These are phyloP conservation scores for Colletotrichum limetticola DNA, from an alignment of 2,329 filamentous ascomycete genomes.

Conservation along the genomic window DNA sequence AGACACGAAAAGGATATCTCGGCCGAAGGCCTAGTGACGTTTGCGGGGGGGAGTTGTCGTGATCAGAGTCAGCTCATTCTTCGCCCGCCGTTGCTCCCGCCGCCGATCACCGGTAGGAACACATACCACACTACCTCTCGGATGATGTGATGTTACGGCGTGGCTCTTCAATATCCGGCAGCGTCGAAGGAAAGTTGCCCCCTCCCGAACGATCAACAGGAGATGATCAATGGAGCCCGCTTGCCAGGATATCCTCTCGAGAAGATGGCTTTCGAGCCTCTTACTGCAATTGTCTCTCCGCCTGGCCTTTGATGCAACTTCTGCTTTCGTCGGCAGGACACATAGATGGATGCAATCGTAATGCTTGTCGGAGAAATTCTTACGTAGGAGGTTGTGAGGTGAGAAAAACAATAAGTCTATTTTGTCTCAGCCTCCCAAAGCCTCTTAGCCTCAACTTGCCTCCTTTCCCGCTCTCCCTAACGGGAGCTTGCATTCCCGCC, in stretches of 20 bases:
- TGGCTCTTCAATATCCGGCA: slow-evolving; percentile 4
- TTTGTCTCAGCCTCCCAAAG: slow-evolving; percentile 22
- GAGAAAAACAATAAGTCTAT: not conserved
- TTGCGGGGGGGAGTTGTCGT: slow-evolving; percentile 19
- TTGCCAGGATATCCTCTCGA: not conserved
- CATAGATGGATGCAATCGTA: not conserved
- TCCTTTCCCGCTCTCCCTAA: slow-evolving; percentile 9
- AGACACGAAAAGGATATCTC: slow-evolving; percentile 15
- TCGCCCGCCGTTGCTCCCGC: slow-evolving; percentile 25
- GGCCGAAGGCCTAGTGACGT: slow-evolving; percentile 27
- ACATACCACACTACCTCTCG: not conserved
- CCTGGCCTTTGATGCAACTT: not conserved
- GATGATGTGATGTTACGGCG: not conserved
- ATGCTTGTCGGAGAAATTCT: not conserved
- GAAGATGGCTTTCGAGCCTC: slow-evolving; percentile 2
- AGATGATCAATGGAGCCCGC: not conserved
- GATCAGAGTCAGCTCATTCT: slow-evolving; percentile 17
- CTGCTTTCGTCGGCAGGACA: slow-evolving; percentile 10
- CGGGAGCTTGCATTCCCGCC: slow-evolving; percentile 1
- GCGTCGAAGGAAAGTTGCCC: not conserved
- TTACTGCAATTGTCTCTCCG: not conserved
- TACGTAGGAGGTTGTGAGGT: not conserved
- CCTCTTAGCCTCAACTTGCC: slow-evolving; percentile 19
- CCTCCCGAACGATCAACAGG: not conserved
- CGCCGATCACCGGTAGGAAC: slow-evolving; percentile 25